A percentile compares a stretch with the other conserved stretches of the same genome.
Evolutionary conservation across 2,329 filamentous ascomycete genomes (phyloP).

Genomic region (Pseudogymnoascus pannorum): DNA sequence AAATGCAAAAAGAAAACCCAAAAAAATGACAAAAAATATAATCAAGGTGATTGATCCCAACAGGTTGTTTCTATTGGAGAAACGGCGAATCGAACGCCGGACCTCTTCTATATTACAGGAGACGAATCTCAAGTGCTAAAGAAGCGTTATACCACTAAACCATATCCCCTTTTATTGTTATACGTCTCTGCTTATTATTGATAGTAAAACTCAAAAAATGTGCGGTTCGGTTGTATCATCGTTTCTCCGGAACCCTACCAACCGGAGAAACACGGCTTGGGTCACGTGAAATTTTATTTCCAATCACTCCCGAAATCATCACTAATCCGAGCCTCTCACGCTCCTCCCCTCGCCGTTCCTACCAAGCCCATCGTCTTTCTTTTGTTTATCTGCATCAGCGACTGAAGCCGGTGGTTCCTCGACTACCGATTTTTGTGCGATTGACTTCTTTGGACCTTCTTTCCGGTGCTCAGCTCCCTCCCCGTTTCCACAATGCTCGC

Average conservation of each 20-base stretch:
- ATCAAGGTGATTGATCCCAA: slow-evolving; percentile 6
- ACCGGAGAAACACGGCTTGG: background rate
- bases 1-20: background rate
- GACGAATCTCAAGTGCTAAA: slow-evolving; percentile 5
- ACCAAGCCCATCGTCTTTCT: slow-evolving; percentile 1
- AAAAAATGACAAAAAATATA: background rate
- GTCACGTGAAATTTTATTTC: slow-evolving; percentile 5
- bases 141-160: slow-evolving; percentile 8
- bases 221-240: slow-evolving; percentile 2
- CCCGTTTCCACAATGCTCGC: slow-evolving; percentile 5
- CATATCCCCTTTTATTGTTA: slow-evolving; percentile 4
- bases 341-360: background rate
- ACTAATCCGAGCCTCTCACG: background rate
- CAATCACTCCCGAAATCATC: slow-evolving; percentile 7
- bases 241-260: background rate
- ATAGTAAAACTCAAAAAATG: background rate
- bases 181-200: background rate
- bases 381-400: background rate
- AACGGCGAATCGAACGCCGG: slow-evolving; percentile 7
- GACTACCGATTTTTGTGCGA: background rate
- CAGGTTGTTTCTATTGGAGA: slow-evolving; percentile 5
- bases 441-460: background rate
- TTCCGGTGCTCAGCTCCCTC: background rate
- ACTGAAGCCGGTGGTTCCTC: background rate
- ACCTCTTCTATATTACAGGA: slow-evolving; percentile 7